Evolutionary conservation across 345 rosid species (phyloP).

Genomic region (Gossypium stocksii): DNA sequence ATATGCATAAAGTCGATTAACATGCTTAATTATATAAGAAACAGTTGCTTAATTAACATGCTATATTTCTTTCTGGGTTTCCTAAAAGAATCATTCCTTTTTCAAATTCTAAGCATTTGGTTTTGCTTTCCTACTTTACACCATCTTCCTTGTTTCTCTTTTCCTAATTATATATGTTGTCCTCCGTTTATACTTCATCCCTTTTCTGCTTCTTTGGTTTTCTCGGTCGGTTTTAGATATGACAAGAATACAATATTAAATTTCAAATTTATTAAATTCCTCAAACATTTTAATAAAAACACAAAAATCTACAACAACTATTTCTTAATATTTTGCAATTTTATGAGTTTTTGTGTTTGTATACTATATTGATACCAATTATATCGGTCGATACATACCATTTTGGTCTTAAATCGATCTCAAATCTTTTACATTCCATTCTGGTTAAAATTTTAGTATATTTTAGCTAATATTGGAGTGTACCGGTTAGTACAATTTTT

Average conservation of each 20-base stretch:
- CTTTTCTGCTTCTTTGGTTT: not conserved
- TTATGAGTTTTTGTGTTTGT: too few species aligned
- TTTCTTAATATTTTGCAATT: too few species aligned
- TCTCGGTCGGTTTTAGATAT: not conserved
- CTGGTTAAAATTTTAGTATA: too few species aligned
- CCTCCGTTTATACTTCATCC: not conserved
- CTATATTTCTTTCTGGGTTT: not conserved
- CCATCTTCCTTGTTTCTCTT: not conserved
- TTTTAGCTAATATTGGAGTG: rapidly evolving
- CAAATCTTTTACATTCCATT: too few species aligned
- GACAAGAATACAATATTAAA: too few species aligned
- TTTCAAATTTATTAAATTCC: too few species aligned
- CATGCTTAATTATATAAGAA: not conserved
- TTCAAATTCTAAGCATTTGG: not conserved
- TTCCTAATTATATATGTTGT: not conserved
- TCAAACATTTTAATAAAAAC: too few species aligned
- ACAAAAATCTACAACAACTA: too few species aligned
- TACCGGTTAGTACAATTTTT: too few species aligned
- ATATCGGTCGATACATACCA: rapidly evolving
- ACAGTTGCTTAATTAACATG: not conserved
- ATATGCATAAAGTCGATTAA: not conserved
- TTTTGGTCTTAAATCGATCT: too few species aligned
- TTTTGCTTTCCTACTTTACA: not conserved
- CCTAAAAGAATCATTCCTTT: slow-evolving; percentile 11
- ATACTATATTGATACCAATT: too few species aligned